These are phyloP conservation scores for Capsicum chinense DNA, from an alignment of 257 asterid genomes.

Conservation along the genomic window DNA sequence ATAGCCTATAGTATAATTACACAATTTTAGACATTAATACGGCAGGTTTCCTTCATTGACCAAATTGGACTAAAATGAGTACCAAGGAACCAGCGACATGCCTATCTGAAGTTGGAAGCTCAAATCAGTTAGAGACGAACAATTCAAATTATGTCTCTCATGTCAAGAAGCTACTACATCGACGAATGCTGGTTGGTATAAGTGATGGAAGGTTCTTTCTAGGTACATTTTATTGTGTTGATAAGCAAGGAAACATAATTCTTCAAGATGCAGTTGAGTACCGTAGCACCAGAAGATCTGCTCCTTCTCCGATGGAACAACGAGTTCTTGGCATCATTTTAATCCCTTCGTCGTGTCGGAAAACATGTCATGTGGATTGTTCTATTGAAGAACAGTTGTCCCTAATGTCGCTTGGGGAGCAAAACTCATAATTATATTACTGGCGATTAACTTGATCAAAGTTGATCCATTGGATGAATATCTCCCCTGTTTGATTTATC, in stretches of 20 bases:
- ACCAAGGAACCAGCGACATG: neutral
- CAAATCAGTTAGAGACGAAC: conserved; percentile 41
- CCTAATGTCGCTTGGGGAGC: conserved; percentile 55
- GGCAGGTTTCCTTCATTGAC: too few relatives aligned
- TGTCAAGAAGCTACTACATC: conserved; percentile 68
- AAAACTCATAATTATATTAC: conserved; percentile 31
- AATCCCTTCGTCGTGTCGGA: conserved; percentile 75
- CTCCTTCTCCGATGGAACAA: conserved; percentile 89
- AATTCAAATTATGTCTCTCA: conserved; percentile 45
- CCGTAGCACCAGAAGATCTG: conserved; percentile 71
- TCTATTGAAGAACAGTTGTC: conserved; percentile 71
- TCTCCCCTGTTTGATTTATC: conserved; percentile 2
- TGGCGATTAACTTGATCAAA: neutral
- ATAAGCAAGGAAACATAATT: conserved; percentile 90
- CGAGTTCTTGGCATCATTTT: conserved; percentile 85
- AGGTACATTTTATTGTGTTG: conserved; percentile 81
- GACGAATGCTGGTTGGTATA: conserved; percentile 71
- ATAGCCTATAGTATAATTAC: neutral
- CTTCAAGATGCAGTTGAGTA: too few relatives aligned
- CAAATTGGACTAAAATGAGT: neutral
- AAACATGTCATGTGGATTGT: conserved; percentile 77
- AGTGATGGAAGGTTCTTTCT: conserved; percentile 84
- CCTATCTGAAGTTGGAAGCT: conserved; percentile 31
- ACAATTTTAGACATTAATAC: neutral
- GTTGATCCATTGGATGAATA: conserved; percentile 15